Conservation (phyloP, 2,329 filamentous ascomycete species). For the Hyphodiscus sp. region DNA sequence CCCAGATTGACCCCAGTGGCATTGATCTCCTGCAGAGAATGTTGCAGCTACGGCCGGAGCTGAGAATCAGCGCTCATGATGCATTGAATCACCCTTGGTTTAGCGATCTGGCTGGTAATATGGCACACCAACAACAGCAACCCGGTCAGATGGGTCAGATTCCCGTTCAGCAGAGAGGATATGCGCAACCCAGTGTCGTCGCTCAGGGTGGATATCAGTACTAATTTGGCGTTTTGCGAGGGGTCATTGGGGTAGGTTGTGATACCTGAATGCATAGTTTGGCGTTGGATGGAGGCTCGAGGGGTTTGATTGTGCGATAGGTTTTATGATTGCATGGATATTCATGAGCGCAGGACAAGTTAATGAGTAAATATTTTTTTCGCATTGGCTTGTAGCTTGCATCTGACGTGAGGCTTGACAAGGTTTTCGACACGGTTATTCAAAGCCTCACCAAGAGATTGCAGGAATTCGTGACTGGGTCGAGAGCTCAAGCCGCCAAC, state of each 20-base stretch:
- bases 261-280: conserved; percentile 11
- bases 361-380: too few relatives aligned
- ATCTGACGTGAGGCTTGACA: too few relatives aligned
- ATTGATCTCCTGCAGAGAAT: conserved; percentile 84
- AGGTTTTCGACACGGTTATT: too few relatives aligned
- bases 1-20: conserved; percentile 80
- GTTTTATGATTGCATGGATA: background rate
- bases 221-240: conserved; percentile 6
- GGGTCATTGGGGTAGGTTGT: background rate
- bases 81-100: conserved; percentile 94
- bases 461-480: too few relatives aligned
- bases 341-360: background rate
- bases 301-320: background rate
- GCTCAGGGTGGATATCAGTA: conserved; percentile 22
- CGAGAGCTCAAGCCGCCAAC: too few relatives aligned
- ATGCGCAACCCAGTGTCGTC: conserved; percentile 22
- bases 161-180: conserved; percentile 21
- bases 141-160: conserved; percentile 10
- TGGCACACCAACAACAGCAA: conserved; percentile 21
- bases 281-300: conserved; percentile 4
- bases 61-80: conserved; percentile 80
- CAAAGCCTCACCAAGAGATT: too few relatives aligned
- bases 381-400: too few relatives aligned
- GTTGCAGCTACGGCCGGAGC: conserved; percentile 87
- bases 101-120: conserved; percentile 48